A percentile compares a stretch with the other conserved stretches of the same genome.
These are phyloP conservation scores for Auricularia cornea DNA, from an alignment of 768 basidiomycete species.

Conservation along the genomic window DNA sequence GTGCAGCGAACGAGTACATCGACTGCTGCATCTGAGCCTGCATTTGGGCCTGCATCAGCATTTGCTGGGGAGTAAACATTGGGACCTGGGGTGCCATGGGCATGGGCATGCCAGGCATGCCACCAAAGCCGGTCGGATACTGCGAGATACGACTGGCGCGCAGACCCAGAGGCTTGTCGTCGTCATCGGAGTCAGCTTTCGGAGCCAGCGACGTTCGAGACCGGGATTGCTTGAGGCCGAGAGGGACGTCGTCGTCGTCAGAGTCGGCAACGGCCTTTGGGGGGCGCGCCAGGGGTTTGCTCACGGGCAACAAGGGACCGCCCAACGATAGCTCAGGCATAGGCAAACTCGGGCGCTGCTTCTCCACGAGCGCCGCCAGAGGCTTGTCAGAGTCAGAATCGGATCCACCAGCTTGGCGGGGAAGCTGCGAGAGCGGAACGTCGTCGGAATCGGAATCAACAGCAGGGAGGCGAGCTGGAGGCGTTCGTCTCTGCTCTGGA, in stretches of 20 bases:
- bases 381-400: constrained; percentile 72
- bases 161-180: not conserved
- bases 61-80: not conserved
- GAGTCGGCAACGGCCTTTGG: constrained; percentile 22
- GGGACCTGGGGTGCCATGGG: not conserved
- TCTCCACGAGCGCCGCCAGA: constrained; percentile 49
- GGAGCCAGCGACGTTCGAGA: not conserved
- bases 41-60: constrained; percentile 1
- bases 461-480: constrained; percentile 1
- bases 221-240: constrained; percentile 10
- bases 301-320: constrained; percentile 32
- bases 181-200: not conserved
- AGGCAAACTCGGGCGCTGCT: constrained; percentile 22
- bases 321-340: constrained; percentile 32
- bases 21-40: constrained; percentile 1
- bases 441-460: constrained; percentile 71
- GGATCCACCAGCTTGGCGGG: constrained; percentile 22
- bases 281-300: constrained; percentile 14
- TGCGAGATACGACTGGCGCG: not conserved
- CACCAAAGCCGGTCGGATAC: not conserved
- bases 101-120: not conserved
- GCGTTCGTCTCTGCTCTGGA: constrained; percentile 5
- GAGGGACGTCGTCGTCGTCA: constrained; percentile 15
- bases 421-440: constrained; percentile 58
- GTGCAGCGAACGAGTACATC: not conserved